A percentile compares a stretch with the other conserved stretches of the same genome.
Evolutionary conservation across 805 yeast genomes (phyloP).

Genomic region (Candida ipomoeae): DNA sequence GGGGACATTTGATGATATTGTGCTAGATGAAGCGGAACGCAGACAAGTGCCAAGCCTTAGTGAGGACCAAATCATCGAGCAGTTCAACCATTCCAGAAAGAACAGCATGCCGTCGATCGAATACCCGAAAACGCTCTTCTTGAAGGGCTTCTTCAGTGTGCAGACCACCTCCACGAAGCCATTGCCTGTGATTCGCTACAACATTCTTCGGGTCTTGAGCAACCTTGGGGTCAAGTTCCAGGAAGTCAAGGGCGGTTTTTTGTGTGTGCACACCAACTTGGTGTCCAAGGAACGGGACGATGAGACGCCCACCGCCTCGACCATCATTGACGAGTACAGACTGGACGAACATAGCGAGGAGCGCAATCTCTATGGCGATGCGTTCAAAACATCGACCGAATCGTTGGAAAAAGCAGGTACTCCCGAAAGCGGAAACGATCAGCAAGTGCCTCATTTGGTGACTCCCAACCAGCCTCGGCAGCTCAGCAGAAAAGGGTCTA

Average conservation of each 20-base stretch:
- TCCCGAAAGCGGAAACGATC: slow-evolving; percentile 20
- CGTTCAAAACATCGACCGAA: slow-evolving; percentile 33
- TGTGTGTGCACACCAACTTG: slow-evolving; percentile 55
- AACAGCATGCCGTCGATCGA: slow-evolving; percentile 93
- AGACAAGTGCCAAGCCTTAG: slow-evolving; percentile 33
- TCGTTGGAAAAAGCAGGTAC: slow-evolving; percentile 25
- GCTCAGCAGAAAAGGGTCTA: slow-evolving; percentile 38
- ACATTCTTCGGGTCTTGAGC: slow-evolving; percentile 71
- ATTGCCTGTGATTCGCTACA: slow-evolving; percentile 80
- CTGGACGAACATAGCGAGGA: slow-evolving; percentile 27
- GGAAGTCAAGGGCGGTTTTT: slow-evolving; percentile 92
- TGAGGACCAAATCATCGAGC: slow-evolving; percentile 40
- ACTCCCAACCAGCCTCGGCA: slow-evolving; percentile 18
- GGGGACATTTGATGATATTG: slow-evolving; percentile 52
- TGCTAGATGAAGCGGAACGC: slow-evolving; percentile 35
- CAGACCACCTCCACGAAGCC: slow-evolving; percentile 94
- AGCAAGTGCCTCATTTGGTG: slow-evolving; percentile 12
- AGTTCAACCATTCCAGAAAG: slow-evolving; percentile 53
- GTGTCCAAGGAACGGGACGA: slow-evolving; percentile 27
- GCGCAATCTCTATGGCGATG: slow-evolving; percentile 35
- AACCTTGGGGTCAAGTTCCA: slow-evolving; percentile 74
- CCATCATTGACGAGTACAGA: slow-evolving; percentile 17
- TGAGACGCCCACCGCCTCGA: slow-evolving; percentile 15
- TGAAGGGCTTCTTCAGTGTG: slow-evolving; percentile 91
- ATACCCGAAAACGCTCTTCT: slow-evolving; percentile 82